Percentiles rank a stretch among this genome's conserved stretches.
Evolutionary conservation across 257 asterid genomes (phyloP).

Genomic region (Solanum megistacrolobum): DNA sequence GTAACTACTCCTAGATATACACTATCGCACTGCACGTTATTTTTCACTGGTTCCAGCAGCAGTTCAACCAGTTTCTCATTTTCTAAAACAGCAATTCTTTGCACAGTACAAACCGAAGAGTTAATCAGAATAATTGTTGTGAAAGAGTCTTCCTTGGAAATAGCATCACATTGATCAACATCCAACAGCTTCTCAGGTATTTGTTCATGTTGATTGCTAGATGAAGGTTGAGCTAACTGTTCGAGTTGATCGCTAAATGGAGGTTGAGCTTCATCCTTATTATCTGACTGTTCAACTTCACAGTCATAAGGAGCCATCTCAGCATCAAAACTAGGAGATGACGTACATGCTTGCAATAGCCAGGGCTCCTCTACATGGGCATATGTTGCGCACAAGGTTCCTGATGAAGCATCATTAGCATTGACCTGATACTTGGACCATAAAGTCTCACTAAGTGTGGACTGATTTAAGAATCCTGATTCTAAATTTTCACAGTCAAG

Average conservation of each 20-base stretch:
- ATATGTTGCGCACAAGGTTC: constrained; percentile 10
- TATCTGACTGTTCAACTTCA: constrained; percentile 9
- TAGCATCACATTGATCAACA: constrained; percentile 32
- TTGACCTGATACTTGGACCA: constrained; percentile 15
- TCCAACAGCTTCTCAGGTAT: constrained; percentile 33
- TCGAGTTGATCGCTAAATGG: constrained; percentile 22
- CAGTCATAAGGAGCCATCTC: constrained; percentile 14
- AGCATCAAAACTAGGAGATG: constrained; percentile 8
- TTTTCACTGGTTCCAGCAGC: constrained; percentile 88
- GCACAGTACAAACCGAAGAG: constrained; percentile 91
- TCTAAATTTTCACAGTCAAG: constrained; percentile 20
- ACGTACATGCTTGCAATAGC: constrained; percentile 36
- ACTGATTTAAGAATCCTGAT: constrained; percentile 13
- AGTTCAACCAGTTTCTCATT: constrained; percentile 75
- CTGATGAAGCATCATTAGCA: constrained; percentile 10
- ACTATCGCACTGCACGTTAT: constrained; percentile 83
- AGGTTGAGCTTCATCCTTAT: constrained; percentile 22
- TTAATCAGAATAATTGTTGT: constrained; percentile 77
- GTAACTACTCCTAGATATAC: constrained; percentile 84
- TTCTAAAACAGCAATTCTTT: constrained; percentile 92
- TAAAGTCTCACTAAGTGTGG: constrained; percentile 10
- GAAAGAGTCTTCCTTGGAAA: constrained; percentile 32
- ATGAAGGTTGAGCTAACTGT: constrained; percentile 11
- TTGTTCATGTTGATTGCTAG: constrained; percentile 24
- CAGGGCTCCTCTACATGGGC: constrained; percentile 91